phyloP scores from a whole-genome alignment of 441 rosid genomes.

The Metrosideros polymorpha region DNA sequence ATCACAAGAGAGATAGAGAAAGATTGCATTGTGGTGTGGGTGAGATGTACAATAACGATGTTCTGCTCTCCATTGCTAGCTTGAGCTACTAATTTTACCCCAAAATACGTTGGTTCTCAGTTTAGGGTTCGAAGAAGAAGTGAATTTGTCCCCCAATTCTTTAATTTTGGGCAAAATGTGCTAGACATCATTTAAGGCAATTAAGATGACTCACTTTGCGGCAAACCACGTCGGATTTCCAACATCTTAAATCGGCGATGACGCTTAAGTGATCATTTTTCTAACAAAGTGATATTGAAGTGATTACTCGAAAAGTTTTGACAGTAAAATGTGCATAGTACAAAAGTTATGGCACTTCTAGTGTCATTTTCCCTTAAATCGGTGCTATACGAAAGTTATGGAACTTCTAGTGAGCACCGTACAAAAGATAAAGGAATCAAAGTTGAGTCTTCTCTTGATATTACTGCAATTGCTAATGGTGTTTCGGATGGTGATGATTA shows the following conservation, averaged over 20 bases:
- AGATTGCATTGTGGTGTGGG: too few species aligned
- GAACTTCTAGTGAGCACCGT: too few species aligned
- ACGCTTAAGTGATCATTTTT: background rate
- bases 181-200: background rate
- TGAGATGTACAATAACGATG: too few species aligned
- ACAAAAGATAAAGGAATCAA: too few species aligned
- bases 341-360: background rate
- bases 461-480: too few species aligned
- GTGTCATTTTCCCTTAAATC: background rate
- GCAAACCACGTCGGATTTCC: background rate
- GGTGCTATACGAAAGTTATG: too few species aligned
- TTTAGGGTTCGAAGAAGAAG: background rate
- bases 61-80: background rate
- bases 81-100: background rate
- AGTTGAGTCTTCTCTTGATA: too few species aligned
- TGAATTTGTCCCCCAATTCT: background rate
- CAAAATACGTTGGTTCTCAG: background rate
- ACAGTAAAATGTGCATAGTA: rapidly evolving
- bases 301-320: background rate
- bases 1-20: too few species aligned
- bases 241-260: background rate
- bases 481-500: too few species aligned
- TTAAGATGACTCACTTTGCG: background rate
- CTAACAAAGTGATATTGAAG: background rate
- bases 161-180: background rate